Base-by-base conservation (phyloP, 1,284 basidiomycete species). In the Apiotrichum gracile region DNA sequence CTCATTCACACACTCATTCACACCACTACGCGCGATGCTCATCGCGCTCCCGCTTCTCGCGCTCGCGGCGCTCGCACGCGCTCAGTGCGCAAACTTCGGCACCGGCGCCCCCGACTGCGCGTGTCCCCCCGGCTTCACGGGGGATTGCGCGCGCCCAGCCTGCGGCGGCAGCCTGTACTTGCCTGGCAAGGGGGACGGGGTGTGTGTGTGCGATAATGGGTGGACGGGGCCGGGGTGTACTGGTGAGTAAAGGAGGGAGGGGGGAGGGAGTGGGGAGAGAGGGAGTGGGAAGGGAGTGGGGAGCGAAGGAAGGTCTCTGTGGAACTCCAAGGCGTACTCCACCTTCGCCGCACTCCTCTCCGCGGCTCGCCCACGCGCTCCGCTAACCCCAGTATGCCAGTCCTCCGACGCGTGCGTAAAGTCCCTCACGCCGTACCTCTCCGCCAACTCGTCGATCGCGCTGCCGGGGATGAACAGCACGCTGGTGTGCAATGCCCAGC, bases 211-310 rank as follows among this genome's bases (percentile, higher is more conserved):
- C 68, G 73, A 82, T 54, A 66, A 67, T 47, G 88, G 85, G 1
- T 91, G 88, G 88, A 77, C 77, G 1, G 89, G 89, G 3, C 80
- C 80, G 0, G 85, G 82, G 0, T 92, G 89, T 72, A 88, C 89
- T 58, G 74, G 77, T 77, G 47, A 49, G 68, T 64, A n/a, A n/a
- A 12, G 26, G n/a, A 26, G 19, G 19, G 22, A n/a, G 40, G 10
- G 19, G 17, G n/a, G n/a, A n/a, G n/a, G n/a, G n/a, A n/a, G n/a
- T n/a, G n/a, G n/a, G n/a, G n/a, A n/a, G n/a, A n/a, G n/a, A n/a
- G n/a, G n/a, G n/a, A n/a, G n/a, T n/a, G n/a, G n/a, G n/a, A n/a
- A n/a, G n/a, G n/a, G n/a, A n/a, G n/a, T n/a, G n/a, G n/a, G n/a
- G n/a, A n/a, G n/a, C n/a, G n/a, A n/a, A n/a, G n/a, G n/a, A n/a